A percentile compares a stretch with the other conserved stretches of the same genome.
Evolutionary conservation across 441 rosid species (phyloP).

Genomic region (Daphne laureola): DNA sequence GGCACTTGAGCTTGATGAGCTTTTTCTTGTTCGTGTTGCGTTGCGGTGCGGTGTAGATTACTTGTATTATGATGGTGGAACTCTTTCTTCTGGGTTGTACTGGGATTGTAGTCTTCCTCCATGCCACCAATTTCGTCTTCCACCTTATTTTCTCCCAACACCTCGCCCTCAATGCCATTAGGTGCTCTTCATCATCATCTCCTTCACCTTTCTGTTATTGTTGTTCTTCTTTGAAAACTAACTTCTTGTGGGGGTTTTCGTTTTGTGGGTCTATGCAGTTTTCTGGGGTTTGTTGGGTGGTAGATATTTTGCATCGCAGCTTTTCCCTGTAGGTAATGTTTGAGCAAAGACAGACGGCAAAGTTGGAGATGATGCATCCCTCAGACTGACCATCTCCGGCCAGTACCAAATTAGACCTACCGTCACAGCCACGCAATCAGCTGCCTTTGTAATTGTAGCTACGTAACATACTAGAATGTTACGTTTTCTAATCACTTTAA

Average conservation of each 20-base stretch:
- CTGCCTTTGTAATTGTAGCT: constrained; percentile 5
- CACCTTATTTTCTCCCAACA: constrained; percentile 41
- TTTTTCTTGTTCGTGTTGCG: too few relatives aligned
- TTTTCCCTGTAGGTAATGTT: background rate
- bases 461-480: too few relatives aligned
- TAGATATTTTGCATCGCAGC: constrained; percentile 13
- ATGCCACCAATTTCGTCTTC: constrained; percentile 60
- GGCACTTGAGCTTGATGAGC: too few relatives aligned
- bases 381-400: background rate
- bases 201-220: background rate
- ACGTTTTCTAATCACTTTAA: too few relatives aligned
- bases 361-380: background rate
- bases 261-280: constrained; percentile 26
- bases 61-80: constrained; percentile 43
- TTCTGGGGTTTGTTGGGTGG: constrained; percentile 59
- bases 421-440: background rate
- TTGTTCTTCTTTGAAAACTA: background rate
- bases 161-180: constrained; percentile 40
- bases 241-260: background rate
- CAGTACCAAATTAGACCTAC: constrained; percentile 5
- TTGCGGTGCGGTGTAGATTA: too few relatives aligned
- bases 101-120: constrained; percentile 51
- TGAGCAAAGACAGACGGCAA: too few relatives aligned
- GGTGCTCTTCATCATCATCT: constrained; percentile 17
- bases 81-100: constrained; percentile 46